phyloP scores from a whole-genome alignment of 148 eudicot genomes.

The Fagopyrum tataricum region DNA sequence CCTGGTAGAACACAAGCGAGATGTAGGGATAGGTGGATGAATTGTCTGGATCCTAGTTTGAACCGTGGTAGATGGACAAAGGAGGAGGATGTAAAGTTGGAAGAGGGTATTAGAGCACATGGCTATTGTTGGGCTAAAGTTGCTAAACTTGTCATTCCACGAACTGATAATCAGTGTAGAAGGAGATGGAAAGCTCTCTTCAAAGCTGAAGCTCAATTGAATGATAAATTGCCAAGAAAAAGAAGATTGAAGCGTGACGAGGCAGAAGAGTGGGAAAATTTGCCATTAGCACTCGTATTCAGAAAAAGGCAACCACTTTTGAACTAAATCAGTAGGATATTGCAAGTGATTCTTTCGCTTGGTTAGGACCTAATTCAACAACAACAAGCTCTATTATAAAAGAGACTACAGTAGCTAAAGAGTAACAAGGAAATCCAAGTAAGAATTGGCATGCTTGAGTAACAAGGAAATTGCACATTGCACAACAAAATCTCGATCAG shows the following conservation, averaged over 20 bases:
- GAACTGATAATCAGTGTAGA: conserved; percentile 83
- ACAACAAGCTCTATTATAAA: no score
- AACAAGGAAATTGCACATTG: no score
- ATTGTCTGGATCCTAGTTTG: conserved; percentile 66
- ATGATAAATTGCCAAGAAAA: conserved; percentile 31
- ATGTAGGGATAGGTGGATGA: conserved; percentile 94
- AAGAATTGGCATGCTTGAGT: no score
- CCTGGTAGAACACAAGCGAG: conserved; percentile 85
- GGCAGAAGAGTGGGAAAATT: conserved; percentile 25
- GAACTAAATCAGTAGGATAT: no score
- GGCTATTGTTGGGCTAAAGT: conserved; percentile 71
- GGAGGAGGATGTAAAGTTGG: conserved; percentile 70
- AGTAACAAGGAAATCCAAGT: no score
- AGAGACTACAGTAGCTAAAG: no score
- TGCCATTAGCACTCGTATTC: conserved; percentile 23
- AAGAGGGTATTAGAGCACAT: conserved; percentile 51
- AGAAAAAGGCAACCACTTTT: no score
- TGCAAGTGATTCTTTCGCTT: no score
- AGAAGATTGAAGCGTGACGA: conserved; percentile 8
- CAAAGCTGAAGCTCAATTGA: conserved; percentile 60
- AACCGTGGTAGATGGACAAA: conserved; percentile 57
- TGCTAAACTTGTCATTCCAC: conserved; percentile 59
- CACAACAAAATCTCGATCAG: no score
- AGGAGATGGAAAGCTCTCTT: conserved; percentile 71
- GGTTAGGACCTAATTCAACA: no score